Evolutionary conservation across 352 stramenopile genomes (phyloP), one percentile per base, ranked within the genome.

Genomic region (Phytophthora kernoviae): DNA sequence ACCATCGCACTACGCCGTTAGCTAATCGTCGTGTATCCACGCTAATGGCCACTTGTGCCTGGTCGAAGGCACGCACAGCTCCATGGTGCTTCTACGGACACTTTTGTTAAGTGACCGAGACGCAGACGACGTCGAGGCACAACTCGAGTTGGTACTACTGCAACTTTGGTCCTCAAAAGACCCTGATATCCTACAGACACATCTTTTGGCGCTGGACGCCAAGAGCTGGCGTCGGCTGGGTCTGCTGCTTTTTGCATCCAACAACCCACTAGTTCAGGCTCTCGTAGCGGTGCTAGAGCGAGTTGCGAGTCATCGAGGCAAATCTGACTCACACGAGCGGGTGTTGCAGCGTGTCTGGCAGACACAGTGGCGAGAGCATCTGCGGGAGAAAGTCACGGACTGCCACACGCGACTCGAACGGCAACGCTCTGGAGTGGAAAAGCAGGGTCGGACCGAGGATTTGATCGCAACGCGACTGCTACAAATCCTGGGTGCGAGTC

Each of bases 201-300:
- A 70, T 51, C 36, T 75, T 18, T 32, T 65, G 24, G 50, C 40
- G 21, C 37, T 64, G 20, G 52, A 60, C 21, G 46, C 33, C 20
- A 70, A 70, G 22, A 49, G 62, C 47, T 75, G 66, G 66, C 45
- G 56, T 1, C 61, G 66, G 12, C 34, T 75, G 2, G 66, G 44
- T 1, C 46, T 71, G 17, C 43, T 72, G 41, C 53, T 75, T 37
- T 75, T 75, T 51, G 48, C 62, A 14, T 44, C 55, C 24, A 36
- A 61, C 37, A 37, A 33, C 0, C 48, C 42, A 47, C 56, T 75
- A 9, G 62, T 71, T 5, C 27, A 41, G 9, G 66, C 62, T 10
- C 42, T 70, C 17, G 62, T 65, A 32, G 62, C 62, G 5, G 32
- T 49, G 17, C 47, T 75, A 33, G 56, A 65, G 48, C 56, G 57